A percentile compares a stretch with the other conserved stretches of the same genome.
Evolutionary conservation across 371 early-diverging fungal species (phyloP).

Genomic region (Mortierella sp.): DNA sequence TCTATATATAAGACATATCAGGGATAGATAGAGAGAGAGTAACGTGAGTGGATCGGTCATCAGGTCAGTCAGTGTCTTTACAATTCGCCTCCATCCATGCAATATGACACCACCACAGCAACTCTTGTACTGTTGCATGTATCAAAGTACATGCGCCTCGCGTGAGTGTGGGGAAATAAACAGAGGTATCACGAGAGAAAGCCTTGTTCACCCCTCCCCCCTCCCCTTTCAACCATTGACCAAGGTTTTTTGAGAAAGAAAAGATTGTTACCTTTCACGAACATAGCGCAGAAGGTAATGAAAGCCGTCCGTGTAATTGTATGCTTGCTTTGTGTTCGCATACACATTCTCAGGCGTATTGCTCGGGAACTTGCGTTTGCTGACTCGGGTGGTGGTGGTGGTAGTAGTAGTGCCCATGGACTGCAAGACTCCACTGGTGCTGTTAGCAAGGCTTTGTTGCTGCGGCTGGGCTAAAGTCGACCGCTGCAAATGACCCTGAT

Average conservation of each 20-base stretch:
- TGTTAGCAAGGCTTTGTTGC: constrained; percentile 11
- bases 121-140: neutral
- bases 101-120: neutral
- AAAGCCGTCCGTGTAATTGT: constrained; percentile 90
- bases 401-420: constrained; percentile 35
- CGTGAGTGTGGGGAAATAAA: constrained; percentile 13
- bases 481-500: constrained; percentile 42
- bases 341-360: constrained; percentile 78
- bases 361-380: constrained; percentile 43
- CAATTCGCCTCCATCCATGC: neutral
- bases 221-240: no score
- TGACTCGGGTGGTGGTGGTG: constrained; percentile 53
- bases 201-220: neutral
- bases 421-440: constrained; percentile 20
- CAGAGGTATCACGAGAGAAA: neutral
- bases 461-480: constrained; percentile 19
- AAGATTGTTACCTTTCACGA: constrained; percentile 68
- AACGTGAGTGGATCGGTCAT: no score
- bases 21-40: neutral
- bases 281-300: constrained; percentile 85
- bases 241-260: neutral
- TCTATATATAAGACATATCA: constrained; percentile 57
- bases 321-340: constrained; percentile 75
- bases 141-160: neutral
- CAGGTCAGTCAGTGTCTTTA: no score